Conservation (phyloP, 306 rosid genomes). For the Trifolium pratense region DNA sequence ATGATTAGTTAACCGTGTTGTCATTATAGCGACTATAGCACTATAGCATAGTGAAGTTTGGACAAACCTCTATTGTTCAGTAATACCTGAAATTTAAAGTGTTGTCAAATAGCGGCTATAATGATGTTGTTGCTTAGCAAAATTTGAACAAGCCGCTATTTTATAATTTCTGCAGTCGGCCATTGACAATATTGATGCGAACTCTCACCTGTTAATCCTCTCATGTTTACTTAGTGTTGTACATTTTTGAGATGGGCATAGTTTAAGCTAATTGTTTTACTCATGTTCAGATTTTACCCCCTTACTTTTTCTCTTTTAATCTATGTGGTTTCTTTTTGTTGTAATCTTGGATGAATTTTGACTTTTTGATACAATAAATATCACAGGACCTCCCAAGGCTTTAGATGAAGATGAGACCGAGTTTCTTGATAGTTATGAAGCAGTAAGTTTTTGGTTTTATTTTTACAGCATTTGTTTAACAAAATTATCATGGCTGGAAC, state of each 20-base stretch:
- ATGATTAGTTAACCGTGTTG: neutral
- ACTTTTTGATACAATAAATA: constrained; percentile 22
- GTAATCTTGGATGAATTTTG: constrained; percentile 21
- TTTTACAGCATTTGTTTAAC: constrained; percentile 22
- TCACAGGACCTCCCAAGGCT: constrained; percentile 94
- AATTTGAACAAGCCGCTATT: neutral
- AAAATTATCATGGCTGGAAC: constrained; percentile 9
- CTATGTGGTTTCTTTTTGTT: constrained; percentile 22
- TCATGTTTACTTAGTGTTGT: constrained; percentile 24
- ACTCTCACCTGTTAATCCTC: neutral
- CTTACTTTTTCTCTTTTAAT: neutral
- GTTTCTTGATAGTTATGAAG: constrained; percentile 79
- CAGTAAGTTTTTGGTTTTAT: constrained; percentile 48
- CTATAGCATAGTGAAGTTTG: neutral
- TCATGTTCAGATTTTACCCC: neutral
- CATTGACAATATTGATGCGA: neutral
- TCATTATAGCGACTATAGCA: neutral
- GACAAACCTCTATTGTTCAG: neutral
- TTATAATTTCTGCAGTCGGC: neutral
- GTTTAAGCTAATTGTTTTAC: constrained; percentile 31
- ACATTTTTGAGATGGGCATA: constrained; percentile 3
- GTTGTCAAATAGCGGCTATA: neutral
- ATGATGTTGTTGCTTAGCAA: neutral
- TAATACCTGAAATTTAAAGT: neutral
- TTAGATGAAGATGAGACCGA: constrained; percentile 95